phyloP scores from a whole-genome alignment of 306 rosid genomes.

The Dalbergia cochinchinensis region DNA sequence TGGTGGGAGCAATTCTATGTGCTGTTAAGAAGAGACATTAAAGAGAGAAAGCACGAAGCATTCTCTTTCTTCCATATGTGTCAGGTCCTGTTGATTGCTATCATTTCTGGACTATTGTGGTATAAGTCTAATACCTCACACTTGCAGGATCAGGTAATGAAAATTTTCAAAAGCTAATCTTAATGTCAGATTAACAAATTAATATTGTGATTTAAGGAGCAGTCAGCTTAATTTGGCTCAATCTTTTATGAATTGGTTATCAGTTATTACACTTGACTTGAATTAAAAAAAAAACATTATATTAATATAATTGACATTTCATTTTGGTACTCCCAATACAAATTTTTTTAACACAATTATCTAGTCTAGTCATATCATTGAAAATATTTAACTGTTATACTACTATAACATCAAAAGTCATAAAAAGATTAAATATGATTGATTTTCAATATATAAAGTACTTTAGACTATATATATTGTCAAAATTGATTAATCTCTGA shows the following conservation, averaged over 20 bases:
- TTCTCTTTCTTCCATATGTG: slow-evolving; percentile 62
- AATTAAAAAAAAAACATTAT: background rate
- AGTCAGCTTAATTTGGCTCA: too few species aligned
- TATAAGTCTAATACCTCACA: slow-evolving; percentile 60
- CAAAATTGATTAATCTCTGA: too few species aligned
- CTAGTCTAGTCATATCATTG: too few species aligned
- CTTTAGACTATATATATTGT: too few species aligned
- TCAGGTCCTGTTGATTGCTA: slow-evolving; percentile 60
- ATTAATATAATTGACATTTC: background rate
- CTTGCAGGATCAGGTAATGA: slow-evolving; percentile 74
- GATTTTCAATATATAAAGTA: too few species aligned
- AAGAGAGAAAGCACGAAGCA: slow-evolving; percentile 65
- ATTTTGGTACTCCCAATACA: too few species aligned
- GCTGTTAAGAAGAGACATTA: slow-evolving; percentile 71
- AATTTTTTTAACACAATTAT: too few species aligned
- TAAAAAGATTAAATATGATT: too few species aligned
- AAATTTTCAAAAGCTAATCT: background rate
- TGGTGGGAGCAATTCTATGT: slow-evolving; percentile 79
- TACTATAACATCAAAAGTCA: too few species aligned
- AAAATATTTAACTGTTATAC: too few species aligned
- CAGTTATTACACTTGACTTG: background rate
- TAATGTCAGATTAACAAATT: background rate
- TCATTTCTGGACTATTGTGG: slow-evolving; percentile 76
- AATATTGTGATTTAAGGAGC: background rate
- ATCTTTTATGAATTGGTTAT: background rate